Evolutionary conservation across 1,284 basidiomycete genomes (phyloP).

Genomic region (Golubevia pallescens): DNA sequence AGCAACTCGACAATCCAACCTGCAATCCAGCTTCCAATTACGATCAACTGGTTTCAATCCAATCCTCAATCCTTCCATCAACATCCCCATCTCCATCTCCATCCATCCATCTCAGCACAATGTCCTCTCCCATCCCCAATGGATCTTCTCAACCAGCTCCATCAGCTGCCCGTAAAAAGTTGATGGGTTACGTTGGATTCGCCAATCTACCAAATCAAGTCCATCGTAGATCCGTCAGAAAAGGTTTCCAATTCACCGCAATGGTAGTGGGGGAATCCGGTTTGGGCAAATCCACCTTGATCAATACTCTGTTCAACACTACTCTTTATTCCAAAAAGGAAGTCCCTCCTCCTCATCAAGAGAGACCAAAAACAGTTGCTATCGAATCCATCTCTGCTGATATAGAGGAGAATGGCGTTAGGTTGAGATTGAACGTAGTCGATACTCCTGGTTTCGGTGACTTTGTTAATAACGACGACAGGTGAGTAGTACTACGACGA

Average conservation of each 20-base stretch:
- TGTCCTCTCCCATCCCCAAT: background rate
- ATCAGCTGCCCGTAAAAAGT: slow-evolving; percentile 29
- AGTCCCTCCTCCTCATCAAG: slow-evolving; percentile 47
- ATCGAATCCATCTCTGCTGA: slow-evolving; percentile 64
- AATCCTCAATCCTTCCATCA: background rate
- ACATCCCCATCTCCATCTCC: background rate
- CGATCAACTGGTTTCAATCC: no score
- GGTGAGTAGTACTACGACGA: slow-evolving; percentile 14
- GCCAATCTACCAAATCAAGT: slow-evolving; percentile 63
- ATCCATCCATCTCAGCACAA: background rate
- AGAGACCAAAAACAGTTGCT: slow-evolving; percentile 56
- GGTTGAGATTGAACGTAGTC: slow-evolving; percentile 59
- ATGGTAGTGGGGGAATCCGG: slow-evolving; percentile 63
- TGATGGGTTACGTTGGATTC: slow-evolving; percentile 62
- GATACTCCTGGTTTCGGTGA: slow-evolving; percentile 63
- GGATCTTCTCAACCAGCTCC: background rate
- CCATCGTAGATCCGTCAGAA: slow-evolving; percentile 53
- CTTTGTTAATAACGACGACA: slow-evolving; percentile 61
- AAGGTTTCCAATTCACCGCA: slow-evolving; percentile 58
- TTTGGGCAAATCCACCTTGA: slow-evolving; percentile 62
- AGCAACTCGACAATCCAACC: no score
- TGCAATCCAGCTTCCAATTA: no score
- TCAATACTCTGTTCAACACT: slow-evolving; percentile 64
- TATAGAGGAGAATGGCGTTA: slow-evolving; percentile 63
- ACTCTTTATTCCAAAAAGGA: slow-evolving; percentile 59